Conservation (phyloP, 2,329 filamentous ascomycete species). For the Exophiala spinifera region DNA sequence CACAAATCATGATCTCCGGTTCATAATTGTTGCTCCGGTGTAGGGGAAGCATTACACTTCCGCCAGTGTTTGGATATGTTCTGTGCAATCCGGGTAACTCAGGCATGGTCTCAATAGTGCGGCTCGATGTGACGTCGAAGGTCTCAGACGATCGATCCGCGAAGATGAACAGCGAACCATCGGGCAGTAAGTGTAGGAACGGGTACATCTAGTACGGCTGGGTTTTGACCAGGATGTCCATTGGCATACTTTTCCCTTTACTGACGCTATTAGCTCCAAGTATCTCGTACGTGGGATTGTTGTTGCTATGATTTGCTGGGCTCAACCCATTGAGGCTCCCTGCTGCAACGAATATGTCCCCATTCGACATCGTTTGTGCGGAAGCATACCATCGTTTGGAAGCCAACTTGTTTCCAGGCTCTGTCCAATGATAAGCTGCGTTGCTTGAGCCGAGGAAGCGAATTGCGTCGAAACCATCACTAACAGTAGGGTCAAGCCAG, state of each 20-base stretch:
- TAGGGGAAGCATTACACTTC: constrained; percentile 55
- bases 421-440: constrained; percentile 50
- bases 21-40: constrained; percentile 52
- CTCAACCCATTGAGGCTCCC: constrained; percentile 59
- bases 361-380: constrained; percentile 57
- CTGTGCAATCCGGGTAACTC: constrained; percentile 56
- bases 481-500: constrained; percentile 57
- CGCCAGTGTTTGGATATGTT: constrained; percentile 61
- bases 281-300: constrained; percentile 63
- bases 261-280: constrained; percentile 50
- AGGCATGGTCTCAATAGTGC: constrained; percentile 47
- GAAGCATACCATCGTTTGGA: constrained; percentile 60
- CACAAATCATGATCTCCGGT: constrained; percentile 56
- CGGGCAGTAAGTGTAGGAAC: constrained; percentile 57
- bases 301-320: constrained; percentile 53
- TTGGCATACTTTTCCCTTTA: constrained; percentile 46
- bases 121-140: constrained; percentile 50
- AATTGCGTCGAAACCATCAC: constrained; percentile 58
- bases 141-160: constrained; percentile 55
- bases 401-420: constrained; percentile 55
- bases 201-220: constrained; percentile 66
- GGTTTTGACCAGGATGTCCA: constrained; percentile 56
- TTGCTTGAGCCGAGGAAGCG: constrained; percentile 52
- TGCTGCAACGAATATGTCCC: constrained; percentile 58
- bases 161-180: constrained; percentile 58